A percentile compares a stretch with the other conserved stretches of the same genome.
These are phyloP conservation scores for Neonectria ditissima DNA, from an alignment of 2,329 filamentous ascomycete species.

Conservation along the genomic window DNA sequence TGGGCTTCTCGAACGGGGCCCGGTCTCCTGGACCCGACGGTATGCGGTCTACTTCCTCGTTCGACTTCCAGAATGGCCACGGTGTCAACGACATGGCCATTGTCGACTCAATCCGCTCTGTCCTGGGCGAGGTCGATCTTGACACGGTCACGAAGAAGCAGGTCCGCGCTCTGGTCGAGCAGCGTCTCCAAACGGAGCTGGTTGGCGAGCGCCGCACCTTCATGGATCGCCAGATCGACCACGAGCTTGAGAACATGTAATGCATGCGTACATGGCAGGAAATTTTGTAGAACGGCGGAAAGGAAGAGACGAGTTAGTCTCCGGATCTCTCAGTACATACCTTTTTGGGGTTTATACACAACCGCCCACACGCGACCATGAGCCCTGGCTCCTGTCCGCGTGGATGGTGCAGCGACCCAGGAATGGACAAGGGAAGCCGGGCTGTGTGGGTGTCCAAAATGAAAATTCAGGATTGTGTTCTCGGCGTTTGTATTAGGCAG, in stretches of 20 bases:
- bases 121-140: conserved; percentile 88
- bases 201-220: conserved; percentile 87
- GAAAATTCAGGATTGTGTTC: conserved; percentile 33
- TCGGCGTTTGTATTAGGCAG: conserved; percentile 41
- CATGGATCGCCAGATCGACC: conserved; percentile 93
- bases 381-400: background rate
- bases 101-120: conserved; percentile 83
- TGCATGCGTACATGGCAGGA: conserved; percentile 11
- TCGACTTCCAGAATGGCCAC: conserved; percentile 70
- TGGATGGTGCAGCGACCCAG: background rate
- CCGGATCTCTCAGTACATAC: conserved; percentile 40
- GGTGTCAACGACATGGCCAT: conserved; percentile 83
- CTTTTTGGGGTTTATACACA: conserved; percentile 14
- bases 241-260: conserved; percentile 93
- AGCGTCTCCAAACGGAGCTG: conserved; percentile 90
- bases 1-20: conserved; percentile 59
- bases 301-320: conserved; percentile 22
- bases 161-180: conserved; percentile 89
- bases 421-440: conserved; percentile 12
- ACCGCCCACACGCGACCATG: background rate
- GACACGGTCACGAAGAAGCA: conserved; percentile 99
- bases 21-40: conserved; percentile 60
- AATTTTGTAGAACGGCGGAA: conserved; percentile 11
- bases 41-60: conserved; percentile 64
- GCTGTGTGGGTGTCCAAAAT: conserved; percentile 32